Conservation (phyloP, 2,329 filamentous ascomycete genomes). For the Verticillium alfalfae region DNA sequence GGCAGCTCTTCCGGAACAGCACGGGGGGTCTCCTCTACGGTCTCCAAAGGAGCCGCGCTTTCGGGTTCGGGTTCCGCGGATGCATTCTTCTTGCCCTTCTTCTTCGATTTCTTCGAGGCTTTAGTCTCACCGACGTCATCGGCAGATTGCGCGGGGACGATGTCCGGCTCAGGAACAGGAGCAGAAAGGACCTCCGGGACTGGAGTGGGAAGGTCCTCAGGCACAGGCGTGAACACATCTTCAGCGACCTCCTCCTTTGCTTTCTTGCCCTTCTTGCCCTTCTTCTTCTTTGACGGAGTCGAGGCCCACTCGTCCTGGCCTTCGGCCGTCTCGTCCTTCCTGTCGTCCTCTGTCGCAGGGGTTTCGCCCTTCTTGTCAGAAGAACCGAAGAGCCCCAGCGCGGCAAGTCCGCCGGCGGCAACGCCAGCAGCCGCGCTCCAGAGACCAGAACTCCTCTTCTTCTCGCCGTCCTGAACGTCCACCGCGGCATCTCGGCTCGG, state of each 20-base stretch:
- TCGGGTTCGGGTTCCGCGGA: neutral
- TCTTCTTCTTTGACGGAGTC: constrained; percentile 3
- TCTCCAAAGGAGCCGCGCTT: neutral
- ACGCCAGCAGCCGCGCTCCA: neutral
- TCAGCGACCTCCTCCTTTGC: constrained; percentile 8
- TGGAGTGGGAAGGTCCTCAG: neutral
- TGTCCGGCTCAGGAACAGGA: neutral
- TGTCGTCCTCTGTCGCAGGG: neutral
- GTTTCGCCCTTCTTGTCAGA: constrained; percentile 1
- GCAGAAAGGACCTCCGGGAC: neutral
- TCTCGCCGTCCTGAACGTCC: constrained; percentile 19
- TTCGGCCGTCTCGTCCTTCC: neutral
- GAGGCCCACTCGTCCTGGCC: neutral
- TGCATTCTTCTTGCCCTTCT: neutral
- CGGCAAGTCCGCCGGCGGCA: neutral
- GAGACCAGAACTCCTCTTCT: neutral
- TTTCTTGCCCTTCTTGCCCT: constrained; percentile 8
- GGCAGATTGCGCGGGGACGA: neutral
- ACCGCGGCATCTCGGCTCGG: constrained; percentile 15
- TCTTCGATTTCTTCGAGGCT: constrained; percentile 16
- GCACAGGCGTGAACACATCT: constrained; percentile 1
- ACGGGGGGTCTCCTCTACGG: neutral
- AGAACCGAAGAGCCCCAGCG: neutral
- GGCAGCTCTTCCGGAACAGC: neutral
- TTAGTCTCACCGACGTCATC: constrained; percentile 3